phyloP scores from a whole-genome alignment of 164 flowering plant species.

The Euptelea pleiosperma region DNA sequence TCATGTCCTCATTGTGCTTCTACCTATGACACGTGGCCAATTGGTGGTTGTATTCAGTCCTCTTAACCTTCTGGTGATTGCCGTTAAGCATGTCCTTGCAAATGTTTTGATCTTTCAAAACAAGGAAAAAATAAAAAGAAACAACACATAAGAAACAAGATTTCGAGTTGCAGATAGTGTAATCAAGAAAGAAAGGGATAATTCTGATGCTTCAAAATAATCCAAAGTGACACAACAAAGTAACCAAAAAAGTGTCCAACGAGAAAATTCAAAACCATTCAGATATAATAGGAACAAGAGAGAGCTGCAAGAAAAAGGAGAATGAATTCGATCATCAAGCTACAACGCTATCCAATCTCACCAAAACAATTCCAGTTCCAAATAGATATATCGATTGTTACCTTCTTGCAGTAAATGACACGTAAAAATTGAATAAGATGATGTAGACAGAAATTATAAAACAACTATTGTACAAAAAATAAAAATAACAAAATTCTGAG shows the following conservation, averaged over 20 bases:
- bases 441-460: too few species aligned
- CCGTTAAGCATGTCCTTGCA: not conserved
- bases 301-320: not conserved
- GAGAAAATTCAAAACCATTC: not conserved
- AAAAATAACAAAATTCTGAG: too few species aligned
- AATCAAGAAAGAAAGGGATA: not conserved
- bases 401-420: not conserved
- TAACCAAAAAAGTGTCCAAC: not conserved
- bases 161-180: not conserved
- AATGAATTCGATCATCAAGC: not conserved
- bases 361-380: not conserved
- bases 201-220: slow-evolving; percentile 2
- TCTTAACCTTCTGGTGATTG: not conserved
- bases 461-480: too few species aligned
- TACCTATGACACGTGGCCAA: not conserved
- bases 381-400: not conserved
- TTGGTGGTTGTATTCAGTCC: not conserved
- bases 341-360: slow-evolving; percentile 1
- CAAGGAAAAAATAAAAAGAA: slow-evolving; percentile 16
- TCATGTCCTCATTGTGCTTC: not conserved
- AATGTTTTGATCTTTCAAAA: not conserved
- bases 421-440: not conserved
- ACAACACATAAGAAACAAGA: slow-evolving; percentile 20
- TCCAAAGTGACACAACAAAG: not conserved
- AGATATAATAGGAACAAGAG: not conserved